Percentiles rank a stretch among this genome's conserved stretches.
These are phyloP conservation scores for Naganishia cerealis DNA, from an alignment of 1,284 basidiomycete genomes.

Conservation along the genomic window DNA sequence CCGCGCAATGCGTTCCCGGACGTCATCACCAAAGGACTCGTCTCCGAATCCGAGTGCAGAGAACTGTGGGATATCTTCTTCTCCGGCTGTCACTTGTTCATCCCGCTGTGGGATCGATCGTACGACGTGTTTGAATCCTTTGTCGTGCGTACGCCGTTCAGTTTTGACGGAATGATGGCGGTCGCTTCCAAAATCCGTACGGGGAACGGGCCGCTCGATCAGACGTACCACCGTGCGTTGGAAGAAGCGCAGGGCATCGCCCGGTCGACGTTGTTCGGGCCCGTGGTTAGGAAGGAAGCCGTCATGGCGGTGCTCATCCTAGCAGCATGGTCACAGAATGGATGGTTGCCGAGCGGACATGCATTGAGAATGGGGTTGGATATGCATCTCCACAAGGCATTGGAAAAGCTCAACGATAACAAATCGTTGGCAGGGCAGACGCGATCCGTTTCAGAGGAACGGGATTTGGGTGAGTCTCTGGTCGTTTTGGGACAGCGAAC, in stretches of 20 bases:
- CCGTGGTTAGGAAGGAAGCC: slow-evolving; percentile 87
- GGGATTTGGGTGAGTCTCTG: slow-evolving; percentile 69
- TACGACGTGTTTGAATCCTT: slow-evolving; percentile 88
- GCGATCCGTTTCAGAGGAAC: slow-evolving; percentile 72
- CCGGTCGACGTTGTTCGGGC: slow-evolving; percentile 84
- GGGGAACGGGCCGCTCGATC: slow-evolving; percentile 69
- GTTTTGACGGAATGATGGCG: slow-evolving; percentile 68
- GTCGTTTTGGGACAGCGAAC: neutral
- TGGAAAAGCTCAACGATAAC: slow-evolving; percentile 76
- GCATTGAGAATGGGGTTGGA: slow-evolving; percentile 93
- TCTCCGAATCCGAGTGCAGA: slow-evolving; percentile 74
- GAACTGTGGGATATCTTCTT: slow-evolving; percentile 91
- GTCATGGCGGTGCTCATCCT: slow-evolving; percentile 90
- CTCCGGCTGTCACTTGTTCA: slow-evolving; percentile 90
- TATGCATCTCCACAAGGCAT: slow-evolving; percentile 80
- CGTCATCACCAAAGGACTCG: slow-evolving; percentile 61
- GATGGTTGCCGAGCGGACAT: slow-evolving; percentile 81
- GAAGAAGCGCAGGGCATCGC: slow-evolving; percentile 94
- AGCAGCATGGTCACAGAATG: slow-evolving; percentile 89
- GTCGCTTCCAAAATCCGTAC: slow-evolving; percentile 86
- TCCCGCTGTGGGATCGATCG: slow-evolving; percentile 82
- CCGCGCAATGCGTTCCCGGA: slow-evolving; percentile 63
- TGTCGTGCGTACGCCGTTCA: slow-evolving; percentile 87
- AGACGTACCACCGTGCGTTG: slow-evolving; percentile 82
- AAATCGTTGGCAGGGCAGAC: slow-evolving; percentile 59